A percentile compares a stretch with the other conserved stretches of the same genome.
Evolutionary conservation across 352 stramenopile genomes (phyloP).

Genomic region (Plasmopara viticola): DNA sequence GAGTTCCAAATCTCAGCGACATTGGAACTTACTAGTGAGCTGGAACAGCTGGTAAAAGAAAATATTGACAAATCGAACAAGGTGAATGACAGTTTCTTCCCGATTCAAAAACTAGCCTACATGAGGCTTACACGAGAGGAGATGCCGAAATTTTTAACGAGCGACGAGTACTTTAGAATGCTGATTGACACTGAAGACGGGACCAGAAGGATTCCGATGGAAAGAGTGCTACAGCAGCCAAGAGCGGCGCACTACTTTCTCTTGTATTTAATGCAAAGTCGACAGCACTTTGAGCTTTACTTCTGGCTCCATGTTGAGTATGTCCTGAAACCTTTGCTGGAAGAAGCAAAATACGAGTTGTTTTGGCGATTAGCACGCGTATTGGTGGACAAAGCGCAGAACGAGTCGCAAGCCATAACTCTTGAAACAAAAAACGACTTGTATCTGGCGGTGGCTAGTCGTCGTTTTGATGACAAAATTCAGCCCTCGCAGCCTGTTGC

Average conservation of each 20-base stretch:
- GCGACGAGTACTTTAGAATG: slow-evolving; percentile 80
- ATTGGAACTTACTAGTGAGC: slow-evolving; percentile 67
- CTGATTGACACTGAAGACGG: slow-evolving; percentile 76
- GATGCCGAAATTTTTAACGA: slow-evolving; percentile 81
- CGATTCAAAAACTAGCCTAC: slow-evolving; percentile 81
- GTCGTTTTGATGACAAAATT: slow-evolving; percentile 37
- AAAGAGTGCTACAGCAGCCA: slow-evolving; percentile 69
- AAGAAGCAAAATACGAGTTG: slow-evolving; percentile 34
- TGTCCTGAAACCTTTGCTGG: slow-evolving; percentile 66
- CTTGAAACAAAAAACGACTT: slow-evolving; percentile 69
- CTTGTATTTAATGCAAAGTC: slow-evolving; percentile 81
- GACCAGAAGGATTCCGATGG: slow-evolving; percentile 70
- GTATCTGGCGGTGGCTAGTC: slow-evolving; percentile 36
- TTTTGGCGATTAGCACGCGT: slow-evolving; percentile 69
- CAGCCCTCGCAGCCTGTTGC: slow-evolving; percentile 35
- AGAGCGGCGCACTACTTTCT: slow-evolving; percentile 81
- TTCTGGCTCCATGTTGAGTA: slow-evolving; percentile 87
- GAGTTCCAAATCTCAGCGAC: slow-evolving; percentile 82
- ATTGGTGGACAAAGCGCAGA: slow-evolving; percentile 64
- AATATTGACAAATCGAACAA: slow-evolving; percentile 46
- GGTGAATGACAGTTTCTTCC: slow-evolving; percentile 71
- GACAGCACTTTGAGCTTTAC: slow-evolving; percentile 84
- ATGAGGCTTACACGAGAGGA: slow-evolving; percentile 76
- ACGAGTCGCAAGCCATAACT: slow-evolving; percentile 75
- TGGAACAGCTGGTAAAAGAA: slow-evolving; percentile 70